These are phyloP conservation scores for Cryptomeria japonica DNA, from an alignment of 75 land plant species.

Conservation along the genomic window DNA sequence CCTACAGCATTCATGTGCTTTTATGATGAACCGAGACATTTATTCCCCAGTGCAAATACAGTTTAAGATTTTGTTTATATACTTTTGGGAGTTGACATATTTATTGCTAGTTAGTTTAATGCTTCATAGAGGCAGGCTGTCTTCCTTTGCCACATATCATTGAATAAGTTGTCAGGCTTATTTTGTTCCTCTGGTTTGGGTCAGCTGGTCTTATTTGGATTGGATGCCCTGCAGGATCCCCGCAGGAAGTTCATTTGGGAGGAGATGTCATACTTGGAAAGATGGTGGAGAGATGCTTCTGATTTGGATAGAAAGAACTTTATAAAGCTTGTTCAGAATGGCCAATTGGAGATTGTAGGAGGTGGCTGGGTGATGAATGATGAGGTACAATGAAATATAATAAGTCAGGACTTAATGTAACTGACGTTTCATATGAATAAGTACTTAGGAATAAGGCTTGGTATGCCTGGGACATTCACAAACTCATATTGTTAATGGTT, in stretches of 20 bases:
- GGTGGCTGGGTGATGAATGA: conserved; percentile 99
- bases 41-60: not conserved
- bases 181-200: not conserved
- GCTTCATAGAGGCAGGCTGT: not conserved
- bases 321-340: conserved; percentile 73
- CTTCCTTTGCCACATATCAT: not conserved
- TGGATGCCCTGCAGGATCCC: conserved; percentile 53
- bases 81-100: not conserved
- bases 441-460: not conserved
- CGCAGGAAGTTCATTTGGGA: conserved; percentile 99
- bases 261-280: conserved; percentile 95
- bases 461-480: not conserved
- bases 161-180: not conserved
- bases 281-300: conserved; percentile 97
- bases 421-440: not conserved
- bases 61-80: not conserved
- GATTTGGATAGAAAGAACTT: conserved; percentile 48
- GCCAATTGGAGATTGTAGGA: conserved; percentile 97
- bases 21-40: not conserved
- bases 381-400: conserved; percentile 58
- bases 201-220: not conserved
- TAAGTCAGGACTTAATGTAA: not conserved
- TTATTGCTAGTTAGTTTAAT: not conserved
- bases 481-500: too few relatives aligned
- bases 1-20: not conserved